These are phyloP conservation scores for Solanum virginianum DNA, from an alignment of 257 asterid genomes.

Conservation along the genomic window DNA sequence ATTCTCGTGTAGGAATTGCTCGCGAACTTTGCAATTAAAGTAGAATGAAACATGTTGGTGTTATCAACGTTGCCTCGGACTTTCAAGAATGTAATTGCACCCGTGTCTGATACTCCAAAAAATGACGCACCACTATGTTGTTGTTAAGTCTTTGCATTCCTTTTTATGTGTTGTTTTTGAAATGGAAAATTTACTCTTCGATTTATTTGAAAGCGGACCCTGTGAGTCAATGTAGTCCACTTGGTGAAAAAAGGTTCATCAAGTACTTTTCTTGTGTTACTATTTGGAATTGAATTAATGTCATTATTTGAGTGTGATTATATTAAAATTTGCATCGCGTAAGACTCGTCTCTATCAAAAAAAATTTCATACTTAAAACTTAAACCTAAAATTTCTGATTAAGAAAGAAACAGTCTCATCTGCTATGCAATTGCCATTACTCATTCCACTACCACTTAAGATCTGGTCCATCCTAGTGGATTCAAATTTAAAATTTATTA, in stretches of 20 bases:
- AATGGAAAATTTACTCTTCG: not conserved
- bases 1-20: conserved; percentile 58
- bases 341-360: too few relatives aligned
- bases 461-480: not conserved
- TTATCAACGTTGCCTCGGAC: not conserved
- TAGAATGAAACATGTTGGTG: not conserved
- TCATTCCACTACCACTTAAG: not conserved
- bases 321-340: too few relatives aligned
- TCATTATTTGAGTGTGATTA: too few relatives aligned
- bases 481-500: too few relatives aligned
- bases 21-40: conserved; percentile 51
- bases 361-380: too few relatives aligned
- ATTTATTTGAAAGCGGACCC: not conserved
- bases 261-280: not conserved
- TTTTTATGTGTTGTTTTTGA: not conserved
- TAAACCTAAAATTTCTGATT: too few relatives aligned
- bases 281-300: not conserved
- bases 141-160: not conserved
- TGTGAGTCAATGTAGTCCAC: not conserved
- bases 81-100: not conserved
- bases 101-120: not conserved
- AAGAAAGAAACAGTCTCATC: too few relatives aligned
- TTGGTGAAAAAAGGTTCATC: not conserved
- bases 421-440: not conserved
- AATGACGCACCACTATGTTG: not conserved